Base-by-base conservation (phyloP, 176 grass and related monocot genomes). In the Microstegium vimineum region DNA sequence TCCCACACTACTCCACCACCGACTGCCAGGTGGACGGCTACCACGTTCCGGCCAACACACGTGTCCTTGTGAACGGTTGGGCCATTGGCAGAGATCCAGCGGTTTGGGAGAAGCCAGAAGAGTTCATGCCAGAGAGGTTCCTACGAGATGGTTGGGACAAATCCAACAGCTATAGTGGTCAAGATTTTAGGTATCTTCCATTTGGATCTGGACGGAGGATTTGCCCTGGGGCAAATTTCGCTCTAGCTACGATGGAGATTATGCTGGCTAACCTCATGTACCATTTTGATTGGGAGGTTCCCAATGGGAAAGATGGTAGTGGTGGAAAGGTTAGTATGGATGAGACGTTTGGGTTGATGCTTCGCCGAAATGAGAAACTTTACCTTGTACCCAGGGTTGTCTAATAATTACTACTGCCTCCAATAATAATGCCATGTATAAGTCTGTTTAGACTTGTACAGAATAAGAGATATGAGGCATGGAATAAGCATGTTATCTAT, bases 261-360 rank as follows among this genome's bases (percentile, higher is more conserved):
- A 70, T 78, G 56, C 17, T 85, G 2, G 83, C 74, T 30, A 85
- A 85, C 40, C 57, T 79, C 31, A 66, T 85, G 83, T 78, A 85
- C 62, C 59, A 85, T 57, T 85, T 85, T 71, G 74, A 85, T 22
- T 79, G 83, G 83, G 63, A 85, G 23, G 35, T 85, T 8, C 83
- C 83, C 13, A 49, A 22, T 67, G 83, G 37, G 6, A 56, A 66
- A n/a, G 62, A 40, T 1, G 38, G 9, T 2, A 2, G 38, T 40
- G 38, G 8, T 1, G 38, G 38, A 5, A 40, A 71, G 74, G 70
- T 85, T 2, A 66, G 66, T 33, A 85, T 85, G 83, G 69, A 34
- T 2, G 83, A 85, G 73, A 76, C 73, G 22, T 74, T 76, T 0
- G 74, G 72, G 40, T 35, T 79, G 66, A 68, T 68, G n/a, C 69